These are phyloP conservation scores for Psilocybe sp. DNA, from an alignment of 768 basidiomycete genomes.

Conservation along the genomic window DNA sequence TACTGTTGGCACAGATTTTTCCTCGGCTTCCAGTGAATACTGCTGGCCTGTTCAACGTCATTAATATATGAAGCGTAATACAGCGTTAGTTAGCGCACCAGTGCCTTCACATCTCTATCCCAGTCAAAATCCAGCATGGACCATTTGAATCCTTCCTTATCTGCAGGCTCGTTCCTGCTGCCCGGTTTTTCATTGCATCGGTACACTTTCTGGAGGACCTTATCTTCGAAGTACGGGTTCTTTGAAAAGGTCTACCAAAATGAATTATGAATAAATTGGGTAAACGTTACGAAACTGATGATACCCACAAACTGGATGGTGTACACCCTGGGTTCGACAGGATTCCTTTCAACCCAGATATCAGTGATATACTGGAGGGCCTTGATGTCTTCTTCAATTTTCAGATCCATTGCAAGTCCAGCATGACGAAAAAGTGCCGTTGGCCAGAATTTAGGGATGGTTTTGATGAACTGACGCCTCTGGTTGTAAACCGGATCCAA, in stretches of 20 bases:
- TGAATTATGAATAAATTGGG: not conserved
- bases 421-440: not conserved
- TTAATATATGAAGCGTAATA: not conserved
- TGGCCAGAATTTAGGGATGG: constrained; percentile 1
- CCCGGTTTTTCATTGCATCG: not conserved
- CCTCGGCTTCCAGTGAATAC: constrained; percentile 2
- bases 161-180: not conserved
- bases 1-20: constrained; percentile 1
- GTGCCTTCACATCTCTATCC: constrained; percentile 1
- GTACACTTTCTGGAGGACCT: constrained; percentile 1
- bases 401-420: not conserved
- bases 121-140: constrained; percentile 6
- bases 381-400: not conserved
- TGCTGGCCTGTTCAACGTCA: not conserved
- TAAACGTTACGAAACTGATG: not conserved
- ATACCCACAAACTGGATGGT: constrained; percentile 4
- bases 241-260: constrained; percentile 3
- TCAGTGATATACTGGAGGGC: not conserved
- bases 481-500: constrained; percentile 1
- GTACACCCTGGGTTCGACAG: not conserved
- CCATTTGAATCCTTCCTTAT: constrained; percentile 6
- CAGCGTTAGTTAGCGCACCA: not conserved
- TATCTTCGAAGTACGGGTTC: constrained; percentile 3
- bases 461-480: not conserved
- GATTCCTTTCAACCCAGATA: not conserved